Evolutionary conservation across 1,284 basidiomycete species (phyloP).

Genomic region (Fistulina hepatica): DNA sequence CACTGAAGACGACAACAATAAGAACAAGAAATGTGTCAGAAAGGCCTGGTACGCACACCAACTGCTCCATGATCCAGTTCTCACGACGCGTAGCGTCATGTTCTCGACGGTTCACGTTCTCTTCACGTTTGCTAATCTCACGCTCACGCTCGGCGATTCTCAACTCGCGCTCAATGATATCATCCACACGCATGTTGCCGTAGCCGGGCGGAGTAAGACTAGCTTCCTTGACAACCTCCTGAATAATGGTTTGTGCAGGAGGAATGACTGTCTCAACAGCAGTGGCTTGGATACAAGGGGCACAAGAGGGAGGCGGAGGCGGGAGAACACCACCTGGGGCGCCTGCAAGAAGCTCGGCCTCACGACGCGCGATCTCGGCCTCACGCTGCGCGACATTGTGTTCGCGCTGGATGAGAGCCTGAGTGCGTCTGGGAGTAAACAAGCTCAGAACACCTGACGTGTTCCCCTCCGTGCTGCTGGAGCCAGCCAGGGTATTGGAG

Average conservation of each 20-base stretch:
- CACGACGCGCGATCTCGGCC: constrained; percentile 73
- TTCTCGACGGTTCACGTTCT: constrained; percentile 69
- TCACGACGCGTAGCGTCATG: constrained; percentile 76
- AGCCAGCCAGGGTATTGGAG: constrained; percentile 27
- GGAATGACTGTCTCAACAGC: constrained; percentile 43
- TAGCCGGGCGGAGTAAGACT: constrained; percentile 64
- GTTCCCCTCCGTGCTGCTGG: constrained; percentile 27
- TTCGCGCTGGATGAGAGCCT: constrained; percentile 67
- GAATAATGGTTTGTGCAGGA: constrained; percentile 68
- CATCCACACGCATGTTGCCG: constrained; percentile 60
- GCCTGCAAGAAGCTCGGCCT: constrained; percentile 69
- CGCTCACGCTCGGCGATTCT: constrained; percentile 73
- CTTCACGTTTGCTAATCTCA: constrained; percentile 73
- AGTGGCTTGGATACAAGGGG: constrained; percentile 42
- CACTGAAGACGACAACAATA: background rate
- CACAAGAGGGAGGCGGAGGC: constrained; percentile 40
- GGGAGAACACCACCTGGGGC: constrained; percentile 67
- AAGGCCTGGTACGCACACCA: constrained; percentile 47
- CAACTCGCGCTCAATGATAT: constrained; percentile 69
- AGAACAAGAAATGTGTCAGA: background rate
- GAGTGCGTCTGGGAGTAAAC: constrained; percentile 67
- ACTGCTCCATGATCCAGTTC: constrained; percentile 80
- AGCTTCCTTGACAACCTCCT: constrained; percentile 74
- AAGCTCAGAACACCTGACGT: constrained; percentile 53
- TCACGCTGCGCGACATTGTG: constrained; percentile 65